Evolutionary conservation across 164 flowering plant species (phyloP), one percentile per base, ranked within the genome.

Genomic region (Magnolia changhungtana): DNA sequence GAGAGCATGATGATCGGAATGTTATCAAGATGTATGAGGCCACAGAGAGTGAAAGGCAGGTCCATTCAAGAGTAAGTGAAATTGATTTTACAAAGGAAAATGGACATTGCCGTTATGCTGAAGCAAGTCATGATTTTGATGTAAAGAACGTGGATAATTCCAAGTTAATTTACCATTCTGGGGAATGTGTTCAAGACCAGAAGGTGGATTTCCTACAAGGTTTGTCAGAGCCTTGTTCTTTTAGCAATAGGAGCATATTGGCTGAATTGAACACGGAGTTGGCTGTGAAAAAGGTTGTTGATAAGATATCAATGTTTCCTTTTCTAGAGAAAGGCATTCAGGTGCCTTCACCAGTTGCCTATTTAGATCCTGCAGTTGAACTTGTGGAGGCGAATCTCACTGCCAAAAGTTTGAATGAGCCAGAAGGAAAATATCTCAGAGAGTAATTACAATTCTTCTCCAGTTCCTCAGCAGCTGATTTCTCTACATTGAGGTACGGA

Each of bases 191-290:
- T 68, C 75, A n/a, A 45, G 70, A 78, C 52, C 75, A 55, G n/a
- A 45, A 74, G 49, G 79, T 78, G 31, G 84, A 78, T 68, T 51
- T 67, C 67, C n/a, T 51, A 7, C 72, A 70, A 70, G 8, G 19
- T 29, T 64, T 13, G 8, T 55, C 80, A 71, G 72, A 74, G 63
- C 77, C 78, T 27, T 66, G 72, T 27, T 82, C 83, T 50, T 74
- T 76, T n/a, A 65, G 76, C 72, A 78, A 79, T 77, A 75, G 23
- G 23, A 73, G 74, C 58, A 76, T 18, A n/a, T 29, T 66, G 19
- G 45, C 37, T 19, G 82, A 69, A 31, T 29, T 61, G 45, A 72
- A 66, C 21, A 71, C 63, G 59, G 85, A 78, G 78, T 73, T 73
- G 31, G 29, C 50, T 67, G 50, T 1, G 52, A 67, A 31, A 21